Base-by-base conservation (phyloP, 352 stramenopile species). In the Globisporangium carolinianum region DNA sequence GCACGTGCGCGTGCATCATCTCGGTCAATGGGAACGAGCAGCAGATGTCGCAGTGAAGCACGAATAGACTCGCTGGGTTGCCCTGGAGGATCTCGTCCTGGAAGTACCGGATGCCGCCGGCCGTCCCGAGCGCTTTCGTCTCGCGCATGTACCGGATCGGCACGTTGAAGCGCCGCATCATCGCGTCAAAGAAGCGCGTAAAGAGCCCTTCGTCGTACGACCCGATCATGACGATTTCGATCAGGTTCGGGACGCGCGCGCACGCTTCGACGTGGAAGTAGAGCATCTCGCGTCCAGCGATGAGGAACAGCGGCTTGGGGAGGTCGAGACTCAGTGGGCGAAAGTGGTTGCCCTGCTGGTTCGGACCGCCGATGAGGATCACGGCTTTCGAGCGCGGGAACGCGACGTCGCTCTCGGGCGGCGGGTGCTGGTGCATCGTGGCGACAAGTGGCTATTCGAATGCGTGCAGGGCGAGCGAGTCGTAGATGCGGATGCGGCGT, bases 231-330 rank as follows among this genome's bases (percentile, higher is more conserved):
- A 95, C 50, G 61, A 95, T 95, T 65, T 95, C 86, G 48, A 87
- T 69, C 36, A 95, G 53, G 48, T 93, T 92, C 41, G 83, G 83
- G 51, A 95, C 79, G 46, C 83, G 81, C 32, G 84, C 66, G 50
- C 84, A 94, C 4, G 86, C 86, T 56, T 95, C 85, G 9, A 95
- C 84, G 57, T 95, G 86, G 69, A 94, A 93, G 64, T 89, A 94
- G 48, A 95, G 79, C 83, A 94, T 94, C 57, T 93, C 83, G 36
- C 77, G 73, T 1, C 86, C 86, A 2, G 86, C 86, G 54, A 95
- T 81, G 47, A 87, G 84, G 67, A 95, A 95, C 6, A 95, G 71
- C 39, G 86, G 86, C 67, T 94, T 95, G 39, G 86, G 86, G 47
- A 93, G 67, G 51, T 95, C 84, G 48, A 95, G 68, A 43, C 83